Evolutionary conservation across 805 yeast genomes (phyloP), one percentile per base, ranked within the genome.

Genomic region (Yarrowia phangngaensis): DNA sequence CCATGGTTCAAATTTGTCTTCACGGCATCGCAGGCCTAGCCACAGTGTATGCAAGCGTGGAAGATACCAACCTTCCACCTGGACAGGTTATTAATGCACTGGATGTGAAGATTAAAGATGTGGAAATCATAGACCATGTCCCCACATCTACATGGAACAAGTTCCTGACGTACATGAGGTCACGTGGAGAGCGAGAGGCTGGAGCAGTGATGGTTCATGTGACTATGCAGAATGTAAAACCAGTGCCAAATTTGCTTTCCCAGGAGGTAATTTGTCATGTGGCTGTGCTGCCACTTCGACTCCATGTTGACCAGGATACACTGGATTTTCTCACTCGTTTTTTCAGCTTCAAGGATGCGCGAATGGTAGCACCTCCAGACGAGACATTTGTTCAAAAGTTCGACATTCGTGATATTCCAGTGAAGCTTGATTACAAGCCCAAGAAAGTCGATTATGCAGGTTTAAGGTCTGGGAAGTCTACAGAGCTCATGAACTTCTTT

Each of bases 291-390:
- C 98, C 98, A 0, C 59, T 92, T 33, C 70, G 95, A 45, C 64
- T 92, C 12, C 87, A 86, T 61, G 79, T 92, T 33, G 97, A 92
- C 63, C 98, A 92, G 62, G 97, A 90, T 59, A 85, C 97, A 0
- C 69, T 88, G 14, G 96, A 88, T 50, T 89, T 90, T 55, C 56
- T 88, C 23, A 76, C 79, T 0, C 69, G 96, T 27, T 92, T 87
- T 65, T 78, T 83, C 24, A 88, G 80, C 52, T 92, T 92, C 61
- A 81, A 78, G 58, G 95, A 85, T 58, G 73, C 74, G 4, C 66
- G 84, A 12, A 72, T 79, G n/a, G 71, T 72, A 17, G 41, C 45
- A 4, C 30, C 29, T 12, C 41, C 33, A 12, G 51, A 36, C 5
- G 52, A 40, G 5, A 51, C 59, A 9, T 89, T 76, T 58, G 71